phyloP scores from a whole-genome alignment of 2,329 filamentous ascomycete species.

The Diatrype stigma region DNA sequence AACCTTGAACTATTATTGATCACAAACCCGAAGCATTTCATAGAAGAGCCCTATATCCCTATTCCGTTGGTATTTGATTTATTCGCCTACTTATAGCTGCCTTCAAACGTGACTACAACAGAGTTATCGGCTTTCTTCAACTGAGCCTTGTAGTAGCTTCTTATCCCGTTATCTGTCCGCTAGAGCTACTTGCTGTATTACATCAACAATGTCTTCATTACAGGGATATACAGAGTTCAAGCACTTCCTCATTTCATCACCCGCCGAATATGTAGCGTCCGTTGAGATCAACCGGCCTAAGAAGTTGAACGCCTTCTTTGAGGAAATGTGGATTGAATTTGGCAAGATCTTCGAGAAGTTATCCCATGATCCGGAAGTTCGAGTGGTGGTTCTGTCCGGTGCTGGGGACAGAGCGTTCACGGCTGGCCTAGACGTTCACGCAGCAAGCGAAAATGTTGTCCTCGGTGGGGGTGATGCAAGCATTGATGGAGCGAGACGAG shows the following conservation, averaged over 20 bases:
- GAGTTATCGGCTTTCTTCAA: too few species aligned
- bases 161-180: too few species aligned
- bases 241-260: slow-evolving; percentile 71
- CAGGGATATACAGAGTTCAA: slow-evolving; percentile 47
- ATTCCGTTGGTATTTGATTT: too few species aligned
- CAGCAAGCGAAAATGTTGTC: slow-evolving; percentile 52
- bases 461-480: slow-evolving; percentile 28
- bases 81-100: too few species aligned
- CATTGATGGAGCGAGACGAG: slow-evolving; percentile 61
- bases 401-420: slow-evolving; percentile 83
- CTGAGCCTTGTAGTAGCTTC: too few species aligned
- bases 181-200: too few species aligned
- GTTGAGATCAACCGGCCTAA: slow-evolving; percentile 84
- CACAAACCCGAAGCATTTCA: too few species aligned
- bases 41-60: too few species aligned
- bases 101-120: too few species aligned
- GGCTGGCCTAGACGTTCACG: slow-evolving; percentile 77
- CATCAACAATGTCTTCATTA: slow-evolving; percentile 6
- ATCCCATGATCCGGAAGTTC: slow-evolving; percentile 66
- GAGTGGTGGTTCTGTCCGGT: slow-evolving; percentile 74
- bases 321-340: slow-evolving; percentile 83
- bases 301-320: slow-evolving; percentile 85
- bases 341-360: slow-evolving; percentile 67
- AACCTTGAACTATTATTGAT: background rate
- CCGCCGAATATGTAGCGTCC: slow-evolving; percentile 72